These are phyloP conservation scores for Quercus parvula DNA, from an alignment of 306 rosid species.

Conservation along the genomic window DNA sequence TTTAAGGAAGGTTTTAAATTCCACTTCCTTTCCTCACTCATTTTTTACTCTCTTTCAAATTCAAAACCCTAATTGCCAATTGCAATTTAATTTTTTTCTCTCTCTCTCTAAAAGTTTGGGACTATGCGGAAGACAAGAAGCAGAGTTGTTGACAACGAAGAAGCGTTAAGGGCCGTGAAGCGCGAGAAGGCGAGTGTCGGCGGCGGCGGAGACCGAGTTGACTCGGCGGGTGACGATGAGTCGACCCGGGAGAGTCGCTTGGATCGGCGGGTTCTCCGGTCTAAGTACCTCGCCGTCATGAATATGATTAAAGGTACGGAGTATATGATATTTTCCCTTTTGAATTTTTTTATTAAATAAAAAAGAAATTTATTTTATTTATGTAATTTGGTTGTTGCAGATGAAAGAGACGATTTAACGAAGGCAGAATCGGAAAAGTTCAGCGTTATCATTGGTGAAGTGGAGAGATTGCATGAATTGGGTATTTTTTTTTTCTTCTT, in stretches of 20 bases:
- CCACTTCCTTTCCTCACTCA: too few species aligned
- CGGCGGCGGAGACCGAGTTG: background rate
- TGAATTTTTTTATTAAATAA: background rate
- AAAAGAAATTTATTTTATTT: background rate
- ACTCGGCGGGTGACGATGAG: slow-evolving; percentile 7
- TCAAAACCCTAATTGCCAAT: too few species aligned
- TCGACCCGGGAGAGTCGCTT: slow-evolving; percentile 15
- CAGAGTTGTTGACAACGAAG: slow-evolving; percentile 1
- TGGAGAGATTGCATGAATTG: slow-evolving; percentile 57
- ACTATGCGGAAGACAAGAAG: slow-evolving; percentile 3
- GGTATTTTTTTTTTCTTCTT: slow-evolving; percentile 26
- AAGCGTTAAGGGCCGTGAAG: slow-evolving; percentile 32
- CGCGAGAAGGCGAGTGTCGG: slow-evolving; percentile 24
- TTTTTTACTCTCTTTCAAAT: too few species aligned
- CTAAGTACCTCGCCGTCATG: slow-evolving; percentile 49
- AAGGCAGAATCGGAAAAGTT: slow-evolving; percentile 49
- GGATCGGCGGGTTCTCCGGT: slow-evolving; percentile 63
- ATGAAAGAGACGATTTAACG: slow-evolving; percentile 54
- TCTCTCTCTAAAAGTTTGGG: background rate
- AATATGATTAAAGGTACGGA: slow-evolving; percentile 53
- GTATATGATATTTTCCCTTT: too few species aligned
- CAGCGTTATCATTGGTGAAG: slow-evolving; percentile 37
- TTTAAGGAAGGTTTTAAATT: too few species aligned
- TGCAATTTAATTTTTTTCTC: too few species aligned
- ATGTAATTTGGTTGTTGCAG: slow-evolving; percentile 28